Percentiles rank a stretch among this genome's conserved stretches.
phyloP scores from a whole-genome alignment of 305 asterid species.

The Petunia hybrid region DNA sequence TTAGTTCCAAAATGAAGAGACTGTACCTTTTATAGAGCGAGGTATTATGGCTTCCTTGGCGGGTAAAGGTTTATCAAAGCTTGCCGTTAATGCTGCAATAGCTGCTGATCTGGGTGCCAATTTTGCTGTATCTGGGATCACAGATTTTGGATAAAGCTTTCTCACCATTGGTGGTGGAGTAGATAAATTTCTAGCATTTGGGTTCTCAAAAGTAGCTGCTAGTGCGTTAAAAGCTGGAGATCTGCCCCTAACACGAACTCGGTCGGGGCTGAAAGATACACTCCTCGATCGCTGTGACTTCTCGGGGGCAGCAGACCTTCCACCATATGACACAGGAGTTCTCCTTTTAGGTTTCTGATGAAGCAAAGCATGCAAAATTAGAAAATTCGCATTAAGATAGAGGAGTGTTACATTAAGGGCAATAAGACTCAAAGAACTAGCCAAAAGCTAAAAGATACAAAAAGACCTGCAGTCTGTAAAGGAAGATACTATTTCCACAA shows the following conservation, averaged over 20 bases:
- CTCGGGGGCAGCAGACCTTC: conserved; percentile 79
- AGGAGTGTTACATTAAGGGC: conserved; percentile 22
- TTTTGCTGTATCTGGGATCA: conserved; percentile 54
- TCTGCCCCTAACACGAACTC: conserved; percentile 92
- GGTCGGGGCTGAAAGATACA: conserved; percentile 80
- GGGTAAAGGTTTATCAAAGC: conserved; percentile 60
- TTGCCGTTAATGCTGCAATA: conserved; percentile 67
- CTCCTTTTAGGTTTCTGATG: conserved; percentile 88
- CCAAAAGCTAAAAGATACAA: conserved; percentile 5
- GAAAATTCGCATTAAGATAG: conserved; percentile 12
- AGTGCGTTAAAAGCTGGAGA: conserved; percentile 98
- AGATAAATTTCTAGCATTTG: conserved; percentile 83
- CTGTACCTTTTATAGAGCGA: conserved; percentile 71
- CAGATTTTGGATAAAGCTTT: conserved; percentile 80
- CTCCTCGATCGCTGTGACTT: conserved; percentile 96
- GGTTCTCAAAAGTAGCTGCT: conserved; percentile 86
- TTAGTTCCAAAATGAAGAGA: conserved; percentile 20
- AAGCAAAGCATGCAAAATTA: conserved; percentile 28
- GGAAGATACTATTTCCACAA: conserved; percentile 22
- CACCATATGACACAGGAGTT: conserved; percentile 62
- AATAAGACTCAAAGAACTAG: background rate
- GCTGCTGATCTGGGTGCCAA: conserved; percentile 79
- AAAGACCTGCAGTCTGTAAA: background rate
- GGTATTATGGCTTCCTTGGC: conserved; percentile 66
- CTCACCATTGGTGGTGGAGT: conserved; percentile 95